Conservation (phyloP, 2,329 filamentous ascomycete species). For the Pyrenochaeta sp. region DNA sequence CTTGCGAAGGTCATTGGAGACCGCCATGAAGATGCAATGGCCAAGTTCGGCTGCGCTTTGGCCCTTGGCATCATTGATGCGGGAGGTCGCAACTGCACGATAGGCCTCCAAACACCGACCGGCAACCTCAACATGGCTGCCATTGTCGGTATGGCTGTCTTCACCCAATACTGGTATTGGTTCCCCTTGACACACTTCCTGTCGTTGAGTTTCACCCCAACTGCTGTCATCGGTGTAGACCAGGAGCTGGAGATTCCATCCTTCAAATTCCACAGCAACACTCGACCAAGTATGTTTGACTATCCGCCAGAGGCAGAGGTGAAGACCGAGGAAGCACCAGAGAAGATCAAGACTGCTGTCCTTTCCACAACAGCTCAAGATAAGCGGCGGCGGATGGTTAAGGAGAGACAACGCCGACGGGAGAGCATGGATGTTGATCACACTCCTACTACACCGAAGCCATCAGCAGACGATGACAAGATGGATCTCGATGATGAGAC, state of each 20-base stretch:
- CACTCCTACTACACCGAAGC: conserved; percentile 76
- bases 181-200: conserved; percentile 99
- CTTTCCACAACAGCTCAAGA: conserved; percentile 97
- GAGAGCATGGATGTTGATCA: conserved; percentile 97
- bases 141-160: conserved; percentile 97
- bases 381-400: conserved; percentile 91
- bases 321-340: conserved; percentile 91
- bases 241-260: conserved; percentile 91
- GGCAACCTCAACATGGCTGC: conserved; percentile 99
- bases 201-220: conserved; percentile 94
- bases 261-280: conserved; percentile 96
- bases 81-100: conserved; percentile 97
- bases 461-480: conserved; percentile 73
- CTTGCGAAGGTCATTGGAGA: conserved; percentile 94
- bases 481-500: conserved; percentile 74
- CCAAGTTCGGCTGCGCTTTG: conserved; percentile 94
- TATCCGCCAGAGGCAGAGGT: conserved; percentile 97
- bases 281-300: conserved; percentile 93
- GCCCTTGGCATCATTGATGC: conserved; percentile 98
- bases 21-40: conserved; percentile 98
- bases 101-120: conserved; percentile 95
- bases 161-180: conserved; percentile 99
- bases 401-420: conserved; percentile 85
- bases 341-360: conserved; percentile 93
- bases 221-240: conserved; percentile 92